phyloP scores from a whole-genome alignment of 148 eudicot genomes.

The Polygonum aviculare region DNA sequence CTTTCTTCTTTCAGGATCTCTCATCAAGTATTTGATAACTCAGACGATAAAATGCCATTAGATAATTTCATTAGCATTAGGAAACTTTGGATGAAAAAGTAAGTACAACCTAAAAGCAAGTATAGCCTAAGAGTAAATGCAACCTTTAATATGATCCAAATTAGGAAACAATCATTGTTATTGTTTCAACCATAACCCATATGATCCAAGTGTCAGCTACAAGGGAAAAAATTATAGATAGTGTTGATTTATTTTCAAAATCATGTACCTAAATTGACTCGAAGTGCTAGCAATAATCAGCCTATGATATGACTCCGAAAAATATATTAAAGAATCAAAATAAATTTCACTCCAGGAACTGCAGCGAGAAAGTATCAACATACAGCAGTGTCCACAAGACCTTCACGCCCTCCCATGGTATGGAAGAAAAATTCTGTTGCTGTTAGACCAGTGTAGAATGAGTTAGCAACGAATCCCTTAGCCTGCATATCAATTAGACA shows the following conservation, averaged over 20 bases:
- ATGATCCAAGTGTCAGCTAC: neutral
- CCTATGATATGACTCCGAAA: neutral
- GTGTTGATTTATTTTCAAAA: neutral
- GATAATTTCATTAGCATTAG: neutral
- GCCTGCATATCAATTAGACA: constrained; percentile 48
- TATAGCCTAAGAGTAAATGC: no score
- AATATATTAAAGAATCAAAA: neutral
- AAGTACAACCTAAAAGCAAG: neutral
- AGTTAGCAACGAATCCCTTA: constrained; percentile 91
- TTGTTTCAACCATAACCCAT: neutral
- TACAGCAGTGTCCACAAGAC: constrained; percentile 99
- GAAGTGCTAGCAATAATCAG: neutral
- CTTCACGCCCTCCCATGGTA: constrained; percentile 99
- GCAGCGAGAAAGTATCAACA: constrained; percentile 17
- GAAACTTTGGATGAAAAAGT: neutral
- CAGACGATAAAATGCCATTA: neutral
- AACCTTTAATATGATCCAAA: no score
- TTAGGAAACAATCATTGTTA: neutral
- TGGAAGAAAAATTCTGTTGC: constrained; percentile 98
- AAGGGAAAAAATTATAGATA: neutral
- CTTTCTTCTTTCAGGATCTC: neutral
- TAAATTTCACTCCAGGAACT: neutral
- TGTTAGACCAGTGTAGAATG: constrained; percentile 84
- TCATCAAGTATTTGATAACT: neutral
- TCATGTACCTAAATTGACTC: neutral